Percentiles rank a stretch among this genome's conserved stretches.
Conservation (phyloP, 2,329 filamentous ascomycete genomes). For the Trichocomaceae sp. region DNA sequence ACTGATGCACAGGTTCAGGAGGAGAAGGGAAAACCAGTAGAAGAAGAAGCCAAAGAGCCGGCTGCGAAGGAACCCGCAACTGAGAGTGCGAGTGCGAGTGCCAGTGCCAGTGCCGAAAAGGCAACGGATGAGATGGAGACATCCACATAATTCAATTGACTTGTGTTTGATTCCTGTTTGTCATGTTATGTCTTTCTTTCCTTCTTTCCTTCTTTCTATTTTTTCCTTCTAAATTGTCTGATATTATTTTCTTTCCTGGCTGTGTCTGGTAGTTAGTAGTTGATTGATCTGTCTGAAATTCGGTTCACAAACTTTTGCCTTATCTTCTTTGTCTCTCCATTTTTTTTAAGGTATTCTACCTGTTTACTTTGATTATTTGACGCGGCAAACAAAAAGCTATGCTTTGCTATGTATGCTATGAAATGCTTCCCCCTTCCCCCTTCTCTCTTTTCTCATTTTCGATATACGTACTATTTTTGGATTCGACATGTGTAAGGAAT, state of each 20-base stretch:
- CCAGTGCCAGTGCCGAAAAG: conserved; percentile 5
- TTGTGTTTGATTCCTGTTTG: background rate
- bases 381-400: background rate
- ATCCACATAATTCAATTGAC: background rate
- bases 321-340: background rate
- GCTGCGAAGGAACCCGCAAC: conserved; percentile 21
- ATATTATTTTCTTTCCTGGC: background rate
- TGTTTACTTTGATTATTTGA: background rate
- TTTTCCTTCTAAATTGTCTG: background rate
- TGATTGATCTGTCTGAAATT: background rate
- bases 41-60: conserved; percentile 18
- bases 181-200: background rate
- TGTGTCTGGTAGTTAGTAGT: too few species aligned
- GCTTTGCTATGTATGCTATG: background rate
- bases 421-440: background rate
- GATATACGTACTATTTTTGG: background rate
- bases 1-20: conserved; percentile 17
- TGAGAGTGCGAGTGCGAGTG: conserved; percentile 5
- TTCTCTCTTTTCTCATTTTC: background rate
- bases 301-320: background rate
- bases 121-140: conserved; percentile 7
- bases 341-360: background rate
- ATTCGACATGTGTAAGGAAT: background rate
- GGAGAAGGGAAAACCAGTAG: conserved; percentile 25
- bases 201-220: background rate